Base-by-base conservation (phyloP, 2,329 filamentous ascomycete genomes). In the Verticillium albo-atrum region DNA sequence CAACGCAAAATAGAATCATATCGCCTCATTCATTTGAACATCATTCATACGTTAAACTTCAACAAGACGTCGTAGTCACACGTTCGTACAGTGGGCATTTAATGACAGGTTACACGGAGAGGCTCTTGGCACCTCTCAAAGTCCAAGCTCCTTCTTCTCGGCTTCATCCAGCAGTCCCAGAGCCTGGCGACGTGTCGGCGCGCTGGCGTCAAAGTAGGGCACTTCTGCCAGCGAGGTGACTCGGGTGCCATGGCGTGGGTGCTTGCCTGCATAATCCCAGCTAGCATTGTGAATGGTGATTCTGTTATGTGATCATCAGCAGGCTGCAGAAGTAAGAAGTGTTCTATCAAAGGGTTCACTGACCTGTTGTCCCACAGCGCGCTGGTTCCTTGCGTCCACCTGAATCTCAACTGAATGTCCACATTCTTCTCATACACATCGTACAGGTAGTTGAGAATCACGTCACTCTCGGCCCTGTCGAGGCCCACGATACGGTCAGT, bases 261-360 rank as follows among this genome's bases (percentile, higher is more conserved):
- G 78, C 23, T 75, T 79, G 1, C 86, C 86, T 34, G 83, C 87
- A 67, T 91, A 91, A 64, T 91, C 88, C 87, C 87, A 91, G 66
- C 83, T 87, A 0, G 88, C 88, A 62, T 89, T 90, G 65, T 91
- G 88, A 37, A 90, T 90, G 0, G 89, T 90, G 60, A 90, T 88
- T 42, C 85, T 85, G 30, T 63, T 4, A 62, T 58, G 4, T 52
- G 1, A n/a, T 50, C 25, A 20, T 50, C 1, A 2, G 10, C 14
- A 35, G 9, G 9, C 6, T 34, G 23, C 5, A 4, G 17, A 14
- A 28, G 34, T 6, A 17, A 27, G 5, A 20, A 37, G 5, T 37
- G 2, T 7, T 4, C 4, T 6, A 12, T 2, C 6, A 23, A 23
- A 1, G 42, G n/a, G 20, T 12, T 10, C 9, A 67, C 77, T 67